phyloP scores from a whole-genome alignment of 2,329 filamentous ascomycete genomes.

The Lizonia empirigonia region DNA sequence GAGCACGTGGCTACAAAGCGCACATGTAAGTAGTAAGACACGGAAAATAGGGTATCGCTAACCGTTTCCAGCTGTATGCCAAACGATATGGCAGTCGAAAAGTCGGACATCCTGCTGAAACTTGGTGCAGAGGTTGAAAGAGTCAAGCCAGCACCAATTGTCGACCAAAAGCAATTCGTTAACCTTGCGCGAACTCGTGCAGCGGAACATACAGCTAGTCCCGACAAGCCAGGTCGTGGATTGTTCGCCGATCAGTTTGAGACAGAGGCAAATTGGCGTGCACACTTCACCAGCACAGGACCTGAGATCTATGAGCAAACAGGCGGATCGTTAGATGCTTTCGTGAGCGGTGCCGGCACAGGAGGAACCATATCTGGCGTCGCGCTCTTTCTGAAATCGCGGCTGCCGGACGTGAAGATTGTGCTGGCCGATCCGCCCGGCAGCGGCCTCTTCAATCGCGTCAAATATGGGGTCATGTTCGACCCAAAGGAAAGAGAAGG shows the following conservation, averaged over 20 bases:
- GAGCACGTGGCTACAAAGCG: constrained; percentile 86
- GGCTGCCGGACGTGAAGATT: constrained; percentile 67
- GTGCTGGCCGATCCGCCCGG: constrained; percentile 94
- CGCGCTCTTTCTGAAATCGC: constrained; percentile 78
- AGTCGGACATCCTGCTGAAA: constrained; percentile 84
- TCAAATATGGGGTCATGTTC: constrained; percentile 96
- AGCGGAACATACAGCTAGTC: constrained; percentile 68
- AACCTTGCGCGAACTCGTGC: constrained; percentile 84
- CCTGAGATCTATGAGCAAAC: constrained; percentile 88
- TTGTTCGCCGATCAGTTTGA: constrained; percentile 99
- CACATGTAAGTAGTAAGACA: constrained; percentile 68
- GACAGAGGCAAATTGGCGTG: constrained; percentile 83
- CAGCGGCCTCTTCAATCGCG: constrained; percentile 88
- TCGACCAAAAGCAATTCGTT: constrained; percentile 92
- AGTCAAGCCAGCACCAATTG: constrained; percentile 88
- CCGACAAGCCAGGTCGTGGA: constrained; percentile 69
- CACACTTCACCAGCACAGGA: constrained; percentile 81
- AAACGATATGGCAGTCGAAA: constrained; percentile 85
- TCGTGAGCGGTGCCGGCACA: constrained; percentile 91
- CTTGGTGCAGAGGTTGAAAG: constrained; percentile 92
- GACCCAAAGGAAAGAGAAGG: constrained; percentile 86
- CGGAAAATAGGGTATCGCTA: constrained; percentile 2
- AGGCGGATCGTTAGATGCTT: constrained; percentile 76
- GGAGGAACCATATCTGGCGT: constrained; percentile 93
- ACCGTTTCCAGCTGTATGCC: constrained; percentile 77